phyloP scores from a whole-genome alignment of 768 basidiomycete species.

The Saitozyma podzolica region DNA sequence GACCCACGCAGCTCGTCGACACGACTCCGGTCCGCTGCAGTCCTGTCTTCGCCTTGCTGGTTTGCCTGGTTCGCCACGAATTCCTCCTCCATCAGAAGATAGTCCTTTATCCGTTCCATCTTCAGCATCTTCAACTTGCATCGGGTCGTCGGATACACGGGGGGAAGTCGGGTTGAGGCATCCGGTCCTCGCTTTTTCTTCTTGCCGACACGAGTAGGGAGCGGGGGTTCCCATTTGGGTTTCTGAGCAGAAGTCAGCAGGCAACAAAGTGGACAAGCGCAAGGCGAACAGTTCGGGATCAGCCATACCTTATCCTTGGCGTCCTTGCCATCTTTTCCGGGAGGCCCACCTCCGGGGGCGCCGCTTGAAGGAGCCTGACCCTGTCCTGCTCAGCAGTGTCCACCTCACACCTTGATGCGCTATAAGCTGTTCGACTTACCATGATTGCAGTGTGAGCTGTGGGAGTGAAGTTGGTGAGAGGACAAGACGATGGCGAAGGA shows the following conservation, averaged over 20 bases:
- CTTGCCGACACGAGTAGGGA: slow-evolving; percentile 94
- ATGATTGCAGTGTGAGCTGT: background rate
- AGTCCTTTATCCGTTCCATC: slow-evolving; percentile 97
- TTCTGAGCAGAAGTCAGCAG: slow-evolving; percentile 38
- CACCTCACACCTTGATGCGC: too few species aligned
- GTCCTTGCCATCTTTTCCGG: slow-evolving; percentile 37
- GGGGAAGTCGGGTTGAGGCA: slow-evolving; percentile 82
- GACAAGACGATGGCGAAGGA: too few species aligned
- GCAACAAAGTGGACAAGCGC: background rate
- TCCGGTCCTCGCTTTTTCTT: slow-evolving; percentile 95
- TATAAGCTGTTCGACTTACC: too few species aligned
- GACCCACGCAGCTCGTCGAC: slow-evolving; percentile 93
- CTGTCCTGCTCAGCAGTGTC: slow-evolving; percentile 11
- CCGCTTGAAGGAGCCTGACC: slow-evolving; percentile 51
- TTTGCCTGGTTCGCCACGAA: slow-evolving; percentile 52
- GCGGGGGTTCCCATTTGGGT: slow-evolving; percentile 97
- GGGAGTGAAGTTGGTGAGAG: too few species aligned
- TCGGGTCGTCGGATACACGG: slow-evolving; percentile 89
- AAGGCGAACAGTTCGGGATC: background rate
- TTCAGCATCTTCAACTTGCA: slow-evolving; percentile 94
- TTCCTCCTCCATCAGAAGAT: slow-evolving; percentile 75
- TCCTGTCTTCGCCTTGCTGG: slow-evolving; percentile 76
- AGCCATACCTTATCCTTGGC: slow-evolving; percentile 42
- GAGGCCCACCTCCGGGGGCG: slow-evolving; percentile 26
- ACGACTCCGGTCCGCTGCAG: slow-evolving; percentile 87